These are phyloP conservation scores for Phalaenopsis equestris DNA, from an alignment of 106 monocot species.

Conservation along the genomic window DNA sequence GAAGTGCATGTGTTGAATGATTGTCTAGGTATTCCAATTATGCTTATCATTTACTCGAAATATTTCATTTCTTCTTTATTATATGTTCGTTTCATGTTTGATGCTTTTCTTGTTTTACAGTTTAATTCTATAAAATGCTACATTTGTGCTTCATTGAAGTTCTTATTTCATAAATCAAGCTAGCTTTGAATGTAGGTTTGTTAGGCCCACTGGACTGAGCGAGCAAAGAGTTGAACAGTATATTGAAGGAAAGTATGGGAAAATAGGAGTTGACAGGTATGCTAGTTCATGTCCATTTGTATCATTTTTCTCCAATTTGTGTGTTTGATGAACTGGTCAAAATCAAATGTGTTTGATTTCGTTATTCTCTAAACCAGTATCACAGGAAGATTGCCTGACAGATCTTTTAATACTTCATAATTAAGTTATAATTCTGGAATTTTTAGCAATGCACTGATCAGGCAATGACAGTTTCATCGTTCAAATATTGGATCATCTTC, in stretches of 20 bases:
- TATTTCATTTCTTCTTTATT: neutral
- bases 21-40: neutral
- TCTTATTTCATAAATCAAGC: neutral
- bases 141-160: neutral
- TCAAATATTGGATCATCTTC: neutral
- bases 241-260: slow-evolving; percentile 90
- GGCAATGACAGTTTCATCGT: neutral
- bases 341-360: neutral
- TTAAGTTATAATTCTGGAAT: neutral
- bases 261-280: slow-evolving; percentile 85
- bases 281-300: neutral
- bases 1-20: neutral
- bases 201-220: slow-evolving; percentile 65
- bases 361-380: neutral
- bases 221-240: slow-evolving; percentile 66
- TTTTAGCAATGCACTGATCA: neutral
- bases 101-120: neutral
- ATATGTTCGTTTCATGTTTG: neutral
- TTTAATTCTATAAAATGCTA: neutral
- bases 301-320: neutral
- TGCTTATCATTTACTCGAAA: neutral
- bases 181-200: slow-evolving; percentile 50
- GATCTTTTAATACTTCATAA: neutral
- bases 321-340: neutral
- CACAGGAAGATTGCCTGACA: neutral